Evolutionary conservation across 352 stramenopile species (phyloP), one percentile per base, ranked within the genome.

Genomic region (Phytopythium chamaehyphon): DNA sequence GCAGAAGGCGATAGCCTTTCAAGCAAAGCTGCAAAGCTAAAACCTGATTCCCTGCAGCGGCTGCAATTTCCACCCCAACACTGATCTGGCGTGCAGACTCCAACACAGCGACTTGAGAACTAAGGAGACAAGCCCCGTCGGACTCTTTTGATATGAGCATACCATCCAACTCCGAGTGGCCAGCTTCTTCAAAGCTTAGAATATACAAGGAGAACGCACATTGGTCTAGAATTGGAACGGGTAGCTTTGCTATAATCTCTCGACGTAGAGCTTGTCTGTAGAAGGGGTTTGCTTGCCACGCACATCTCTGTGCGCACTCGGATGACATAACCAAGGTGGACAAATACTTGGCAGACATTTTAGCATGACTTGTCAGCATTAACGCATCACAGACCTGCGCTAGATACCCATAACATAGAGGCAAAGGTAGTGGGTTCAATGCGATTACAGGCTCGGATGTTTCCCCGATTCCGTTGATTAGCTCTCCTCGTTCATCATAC

Each of bases 321-420:
- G 60, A 53, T 5, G 77, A 88, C 14, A 83, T 63, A 1, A 85
- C 57, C 1, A 43, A 42, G 21, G 76, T 63, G 59, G 86, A 87
- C 24, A 90, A 54, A 9, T 74, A 64, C 1, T 26, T 61, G 0
- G 79, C 79, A 21, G 76, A 67, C 47, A 65, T 68, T 24, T 42
- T 62, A 1, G 79, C 73, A 31, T 59, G 55, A 2, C 48, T 39
- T 6, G 45, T 35, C 3, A 82, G 49, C 4, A 72, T 57, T 1
- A 66, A 26, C 16, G 82, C 51, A 22, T 71, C 56, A 28, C 78
- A 88, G 0, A 49, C 59, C 42, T 88, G 71, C 2, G 82, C 80
- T 0, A 96, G 51, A 44, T 92, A 88, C 12, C 76, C 78, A 19
- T 89, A 93, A 47, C 78, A 90, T 24, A 90, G 49, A 0, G 63